These are phyloP conservation scores for Mrakia blollopis DNA, from an alignment of 768 basidiomycete genomes.

Conservation along the genomic window DNA sequence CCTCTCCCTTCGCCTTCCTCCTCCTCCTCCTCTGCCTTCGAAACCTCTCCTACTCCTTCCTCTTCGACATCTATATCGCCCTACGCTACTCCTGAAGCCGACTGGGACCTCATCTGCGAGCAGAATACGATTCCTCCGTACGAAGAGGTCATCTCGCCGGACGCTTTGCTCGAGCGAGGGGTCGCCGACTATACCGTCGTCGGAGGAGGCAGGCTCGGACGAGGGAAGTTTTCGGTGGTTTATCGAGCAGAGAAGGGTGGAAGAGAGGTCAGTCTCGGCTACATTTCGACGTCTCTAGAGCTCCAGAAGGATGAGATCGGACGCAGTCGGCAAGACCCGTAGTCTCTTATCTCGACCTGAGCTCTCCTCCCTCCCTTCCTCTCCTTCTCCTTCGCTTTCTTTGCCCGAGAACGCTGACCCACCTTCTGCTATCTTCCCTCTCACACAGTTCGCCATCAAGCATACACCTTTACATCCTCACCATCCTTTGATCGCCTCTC, in stretches of 20 bases:
- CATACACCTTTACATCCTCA: constrained; percentile 49
- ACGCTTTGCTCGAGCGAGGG: constrained; percentile 42
- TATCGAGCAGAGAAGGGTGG: constrained; percentile 44
- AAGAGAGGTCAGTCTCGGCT: constrained; percentile 38
- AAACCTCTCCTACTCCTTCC: background rate
- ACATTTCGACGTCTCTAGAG: background rate
- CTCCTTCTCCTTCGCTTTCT: background rate
- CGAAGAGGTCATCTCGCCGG: constrained; percentile 38
- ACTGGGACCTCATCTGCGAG: constrained; percentile 19
- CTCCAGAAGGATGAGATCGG: background rate
- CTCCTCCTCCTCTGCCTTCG: background rate
- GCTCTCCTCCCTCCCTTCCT: too few relatives aligned
- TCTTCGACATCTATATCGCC: background rate
- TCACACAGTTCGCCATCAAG: constrained; percentile 47
- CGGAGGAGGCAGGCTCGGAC: constrained; percentile 41
- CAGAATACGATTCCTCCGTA: background rate
- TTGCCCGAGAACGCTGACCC: background rate
- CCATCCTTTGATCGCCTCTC: constrained; percentile 48
- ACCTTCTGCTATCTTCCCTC: background rate
- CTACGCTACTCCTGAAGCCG: background rate
- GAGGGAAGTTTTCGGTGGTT: constrained; percentile 48
- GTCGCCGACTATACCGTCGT: constrained; percentile 46
- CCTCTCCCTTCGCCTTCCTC: background rate
- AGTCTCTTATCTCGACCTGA: background rate
- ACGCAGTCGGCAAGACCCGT: background rate